Evolutionary conservation across 495 filamentous ascomycete species (phyloP).

Genomic region (Trichoderma orchidacearum): DNA sequence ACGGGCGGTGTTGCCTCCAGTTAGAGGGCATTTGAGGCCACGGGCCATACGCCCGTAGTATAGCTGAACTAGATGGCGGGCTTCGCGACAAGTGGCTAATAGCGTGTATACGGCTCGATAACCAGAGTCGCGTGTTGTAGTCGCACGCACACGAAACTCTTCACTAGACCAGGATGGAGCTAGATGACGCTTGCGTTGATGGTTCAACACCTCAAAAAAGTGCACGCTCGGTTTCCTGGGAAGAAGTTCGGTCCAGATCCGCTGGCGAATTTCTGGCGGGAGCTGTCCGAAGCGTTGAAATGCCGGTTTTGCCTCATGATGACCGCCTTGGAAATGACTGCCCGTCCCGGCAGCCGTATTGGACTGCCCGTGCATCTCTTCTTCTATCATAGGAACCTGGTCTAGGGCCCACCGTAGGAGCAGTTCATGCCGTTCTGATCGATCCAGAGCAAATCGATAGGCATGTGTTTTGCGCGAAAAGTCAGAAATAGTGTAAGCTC

Average conservation of each 20-base stretch:
- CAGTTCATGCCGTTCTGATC: background rate
- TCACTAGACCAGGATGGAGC: background rate
- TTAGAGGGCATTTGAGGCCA: background rate
- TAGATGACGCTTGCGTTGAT: background rate
- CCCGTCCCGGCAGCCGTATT: background rate
- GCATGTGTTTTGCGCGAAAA: background rate
- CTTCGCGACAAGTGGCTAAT: background rate
- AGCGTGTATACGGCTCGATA: background rate
- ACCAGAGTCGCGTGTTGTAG: background rate
- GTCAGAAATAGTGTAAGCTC: background rate
- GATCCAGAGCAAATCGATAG: background rate
- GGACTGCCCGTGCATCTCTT: background rate
- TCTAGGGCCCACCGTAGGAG: background rate
- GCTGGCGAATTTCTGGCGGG: background rate
- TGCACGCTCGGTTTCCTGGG: background rate
- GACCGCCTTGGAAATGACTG: background rate
- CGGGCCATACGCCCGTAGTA: background rate
- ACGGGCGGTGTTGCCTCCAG: background rate
- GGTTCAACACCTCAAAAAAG: background rate
- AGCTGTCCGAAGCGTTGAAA: background rate
- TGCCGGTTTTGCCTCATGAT: background rate
- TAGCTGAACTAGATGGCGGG: background rate
- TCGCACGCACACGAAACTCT: background rate
- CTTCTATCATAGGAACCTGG: background rate
- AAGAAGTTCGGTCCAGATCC: background rate